Percentiles rank a stretch among this genome's conserved stretches.
These are phyloP conservation scores for Adiantum capillusveneris DNA, from an alignment of 75 land plant species.

Conservation along the genomic window DNA sequence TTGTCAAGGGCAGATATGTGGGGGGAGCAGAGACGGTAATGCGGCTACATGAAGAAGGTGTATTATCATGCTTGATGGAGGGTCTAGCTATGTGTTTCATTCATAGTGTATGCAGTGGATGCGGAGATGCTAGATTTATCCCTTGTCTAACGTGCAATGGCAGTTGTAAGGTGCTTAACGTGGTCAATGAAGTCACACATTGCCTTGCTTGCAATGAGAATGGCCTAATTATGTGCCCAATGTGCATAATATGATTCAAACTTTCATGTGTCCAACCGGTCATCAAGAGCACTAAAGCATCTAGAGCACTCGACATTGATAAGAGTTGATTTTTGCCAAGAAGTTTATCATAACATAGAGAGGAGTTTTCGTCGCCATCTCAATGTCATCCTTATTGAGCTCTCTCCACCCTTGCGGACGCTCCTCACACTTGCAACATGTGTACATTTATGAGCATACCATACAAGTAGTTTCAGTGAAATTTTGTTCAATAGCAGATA, in stretches of 20 bases:
- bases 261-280: too few relatives aligned
- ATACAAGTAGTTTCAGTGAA: too few relatives aligned
- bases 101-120: constrained; percentile 14
- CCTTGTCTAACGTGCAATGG: constrained; percentile 31
- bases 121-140: constrained; percentile 32
- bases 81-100: constrained; percentile 12
- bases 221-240: constrained; percentile 24
- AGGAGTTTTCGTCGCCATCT: too few relatives aligned
- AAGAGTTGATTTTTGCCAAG: too few relatives aligned
- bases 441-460: too few relatives aligned
- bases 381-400: too few relatives aligned
- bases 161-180: constrained; percentile 25
- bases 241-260: constrained; percentile 2
- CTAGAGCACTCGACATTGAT: too few relatives aligned
- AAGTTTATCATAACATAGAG: too few relatives aligned
- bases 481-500: too few relatives aligned
- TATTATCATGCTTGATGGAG: constrained; percentile 13
- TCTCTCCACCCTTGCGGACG: too few relatives aligned
- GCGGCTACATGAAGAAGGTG: constrained; percentile 23
- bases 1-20: constrained; percentile 26
- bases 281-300: too few relatives aligned
- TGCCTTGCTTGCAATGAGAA: constrained; percentile 35
- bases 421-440: too few relatives aligned
- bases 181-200: background rate
- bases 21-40: constrained; percentile 33